Conservation (phyloP, 257 asterid species). For the Voacanga thouarsii region DNA sequence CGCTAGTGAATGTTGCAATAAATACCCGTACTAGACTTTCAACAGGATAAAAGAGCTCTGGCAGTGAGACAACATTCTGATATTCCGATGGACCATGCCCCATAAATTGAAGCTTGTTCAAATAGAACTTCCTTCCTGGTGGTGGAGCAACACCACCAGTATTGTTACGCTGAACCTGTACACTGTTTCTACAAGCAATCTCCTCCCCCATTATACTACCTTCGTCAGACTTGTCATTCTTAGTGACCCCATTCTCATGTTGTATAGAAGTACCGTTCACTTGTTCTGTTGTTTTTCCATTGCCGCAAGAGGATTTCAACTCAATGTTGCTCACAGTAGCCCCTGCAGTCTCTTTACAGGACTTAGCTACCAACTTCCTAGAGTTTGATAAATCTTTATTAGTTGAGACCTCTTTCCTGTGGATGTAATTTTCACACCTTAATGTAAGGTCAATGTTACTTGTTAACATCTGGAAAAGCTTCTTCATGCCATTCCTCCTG, state of each 20-base stretch:
- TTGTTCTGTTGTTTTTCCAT: conserved; percentile 23
- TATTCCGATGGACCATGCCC: conserved; percentile 35
- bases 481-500: conserved; percentile 22
- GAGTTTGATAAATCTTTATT: conserved; percentile 29
- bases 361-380: conserved; percentile 21
- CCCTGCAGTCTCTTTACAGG: conserved; percentile 25
- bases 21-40: conserved; percentile 59
- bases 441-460: conserved; percentile 20
- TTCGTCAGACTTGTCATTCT: conserved; percentile 20
- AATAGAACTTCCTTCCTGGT: conserved; percentile 71
- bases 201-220: conserved; percentile 23
- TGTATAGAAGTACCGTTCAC: conserved; percentile 18
- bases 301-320: conserved; percentile 16
- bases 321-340: conserved; percentile 26
- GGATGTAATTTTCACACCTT: neutral
- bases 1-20: conserved; percentile 81
- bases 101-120: conserved; percentile 58
- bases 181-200: conserved; percentile 19
- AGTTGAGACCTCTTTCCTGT: conserved; percentile 42
- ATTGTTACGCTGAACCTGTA: conserved; percentile 20
- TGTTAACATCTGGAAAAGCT: conserved; percentile 16
- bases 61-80: conserved; percentile 57
- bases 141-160: conserved; percentile 36
- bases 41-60: conserved; percentile 74
- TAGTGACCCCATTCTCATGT: conserved; percentile 24